phyloP scores from a whole-genome alignment of 1,139 yeast genomes.

The Zygosaccharomyces sapae region DNA sequence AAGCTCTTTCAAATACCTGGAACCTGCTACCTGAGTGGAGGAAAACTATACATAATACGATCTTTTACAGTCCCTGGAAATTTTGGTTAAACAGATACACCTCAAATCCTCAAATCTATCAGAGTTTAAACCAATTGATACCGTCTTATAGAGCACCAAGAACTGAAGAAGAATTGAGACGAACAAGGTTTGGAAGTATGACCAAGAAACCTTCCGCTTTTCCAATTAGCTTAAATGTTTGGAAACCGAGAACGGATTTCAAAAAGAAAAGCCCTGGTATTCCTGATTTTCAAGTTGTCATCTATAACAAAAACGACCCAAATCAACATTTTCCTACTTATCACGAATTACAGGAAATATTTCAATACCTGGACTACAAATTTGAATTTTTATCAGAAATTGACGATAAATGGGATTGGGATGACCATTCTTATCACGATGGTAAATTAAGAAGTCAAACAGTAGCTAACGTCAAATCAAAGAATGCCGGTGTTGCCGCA shows the following conservation, averaged over 20 bases:
- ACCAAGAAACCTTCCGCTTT: slow-evolving; percentile 1
- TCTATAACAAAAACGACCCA: slow-evolving; percentile 48
- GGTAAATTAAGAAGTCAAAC: slow-evolving; percentile 29
- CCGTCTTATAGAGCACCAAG: slow-evolving; percentile 32
- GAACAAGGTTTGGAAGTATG: background rate
- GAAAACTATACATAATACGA: slow-evolving; percentile 21
- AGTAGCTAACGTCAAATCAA: slow-evolving; percentile 20
- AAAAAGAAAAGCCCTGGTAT: slow-evolving; percentile 63
- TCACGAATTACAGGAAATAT: slow-evolving; percentile 32
- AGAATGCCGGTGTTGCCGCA: slow-evolving; percentile 28
- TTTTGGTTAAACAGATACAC: slow-evolving; percentile 36
- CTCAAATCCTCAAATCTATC: slow-evolving; percentile 41
- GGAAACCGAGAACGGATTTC: slow-evolving; percentile 78
- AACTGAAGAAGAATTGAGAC: slow-evolving; percentile 12
- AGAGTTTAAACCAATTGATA: slow-evolving; percentile 39
- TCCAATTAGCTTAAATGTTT: slow-evolving; percentile 52
- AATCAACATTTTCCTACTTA: slow-evolving; percentile 50
- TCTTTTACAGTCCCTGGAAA: slow-evolving; percentile 32
- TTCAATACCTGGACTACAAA: slow-evolving; percentile 29
- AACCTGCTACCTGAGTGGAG: slow-evolving; percentile 24
- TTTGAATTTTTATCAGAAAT: slow-evolving; percentile 26
- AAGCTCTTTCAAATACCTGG: slow-evolving; percentile 6
- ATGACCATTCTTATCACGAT: slow-evolving; percentile 23
- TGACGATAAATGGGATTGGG: slow-evolving; percentile 24
- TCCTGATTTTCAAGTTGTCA: slow-evolving; percentile 73